Evolutionary conservation across 805 yeast species (phyloP).

Genomic region (Lachancea cidri): DNA sequence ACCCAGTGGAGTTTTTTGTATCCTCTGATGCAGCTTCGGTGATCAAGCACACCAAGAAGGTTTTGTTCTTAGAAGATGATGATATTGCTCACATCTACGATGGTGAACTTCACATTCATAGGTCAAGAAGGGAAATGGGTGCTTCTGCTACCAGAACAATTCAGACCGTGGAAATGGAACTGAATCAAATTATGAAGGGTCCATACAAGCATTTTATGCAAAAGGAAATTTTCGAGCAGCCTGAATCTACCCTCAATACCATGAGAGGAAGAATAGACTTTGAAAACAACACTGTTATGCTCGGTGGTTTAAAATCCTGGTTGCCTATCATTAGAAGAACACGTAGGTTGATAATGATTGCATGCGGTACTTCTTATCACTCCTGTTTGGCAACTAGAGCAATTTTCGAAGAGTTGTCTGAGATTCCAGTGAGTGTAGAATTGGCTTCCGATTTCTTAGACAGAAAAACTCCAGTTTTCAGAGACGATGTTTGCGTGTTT

Average conservation of each 20-base stretch:
- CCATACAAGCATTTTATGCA: conserved; percentile 95
- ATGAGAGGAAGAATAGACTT: conserved; percentile 99
- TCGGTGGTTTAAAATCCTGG: conserved; percentile 87
- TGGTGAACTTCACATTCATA: conserved; percentile 97
- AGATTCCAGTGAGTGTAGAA: conserved; percentile 88
- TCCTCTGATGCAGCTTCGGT: conserved; percentile 98
- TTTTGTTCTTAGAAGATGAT: conserved; percentile 92
- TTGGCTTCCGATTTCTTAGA: conserved; percentile 93
- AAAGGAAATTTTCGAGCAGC: conserved; percentile 98
- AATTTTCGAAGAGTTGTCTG: conserved; percentile 92
- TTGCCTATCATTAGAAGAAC: conserved; percentile 88
- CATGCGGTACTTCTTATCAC: conserved; percentile 99
- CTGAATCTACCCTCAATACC: conserved; percentile 95
- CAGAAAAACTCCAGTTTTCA: conserved; percentile 92
- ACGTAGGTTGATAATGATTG: conserved; percentile 94
- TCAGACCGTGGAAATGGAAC: conserved; percentile 94
- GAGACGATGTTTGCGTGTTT: conserved; percentile 96
- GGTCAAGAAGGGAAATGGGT: conserved; percentile 83
- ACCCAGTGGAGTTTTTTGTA: conserved; percentile 91
- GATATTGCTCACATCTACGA: conserved; percentile 97
- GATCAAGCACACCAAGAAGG: conserved; percentile 94
- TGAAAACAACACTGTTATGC: conserved; percentile 63
- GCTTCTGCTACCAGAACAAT: conserved; percentile 93
- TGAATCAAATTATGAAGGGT: conserved; percentile 98
- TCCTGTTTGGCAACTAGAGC: conserved; percentile 97